phyloP scores from a whole-genome alignment of 192 early-diverging fungal species.

The Paraglomus occultum region DNA sequence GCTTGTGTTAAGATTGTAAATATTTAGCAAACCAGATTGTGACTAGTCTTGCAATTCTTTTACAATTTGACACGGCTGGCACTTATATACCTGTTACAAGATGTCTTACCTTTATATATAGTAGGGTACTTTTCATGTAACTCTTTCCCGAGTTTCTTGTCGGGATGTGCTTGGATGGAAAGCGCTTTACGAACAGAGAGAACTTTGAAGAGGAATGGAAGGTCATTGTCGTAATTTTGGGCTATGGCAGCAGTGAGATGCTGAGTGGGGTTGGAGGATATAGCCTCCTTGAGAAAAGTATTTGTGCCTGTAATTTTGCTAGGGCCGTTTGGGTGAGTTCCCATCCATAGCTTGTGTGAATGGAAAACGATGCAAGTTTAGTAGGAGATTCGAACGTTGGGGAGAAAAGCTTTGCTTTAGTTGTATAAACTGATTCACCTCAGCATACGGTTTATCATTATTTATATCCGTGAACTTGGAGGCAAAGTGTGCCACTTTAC shows the following conservation, averaged over 20 bases:
- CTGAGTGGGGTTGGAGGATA: constrained; percentile 50
- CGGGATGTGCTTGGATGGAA: constrained; percentile 98
- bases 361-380: constrained; percentile 10
- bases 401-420: not conserved
- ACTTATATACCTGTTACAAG: not conserved
- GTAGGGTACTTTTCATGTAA: constrained; percentile 73
- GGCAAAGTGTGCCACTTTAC: constrained; percentile 87
- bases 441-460: constrained; percentile 76
- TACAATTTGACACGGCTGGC: not conserved
- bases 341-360: constrained; percentile 86
- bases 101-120: constrained; percentile 69
- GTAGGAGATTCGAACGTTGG: not conserved
- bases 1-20: too few relatives aligned
- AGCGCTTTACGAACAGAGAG: constrained; percentile 85
- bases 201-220: constrained; percentile 99
- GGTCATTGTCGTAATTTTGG: constrained; percentile 64
- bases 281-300: constrained; percentile 58
- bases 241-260: constrained; percentile 56
- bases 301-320: constrained; percentile 48
- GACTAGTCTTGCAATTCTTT: too few relatives aligned
- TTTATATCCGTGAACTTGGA: constrained; percentile 59
- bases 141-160: constrained; percentile 78
- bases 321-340: constrained; percentile 93
- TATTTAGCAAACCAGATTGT: too few relatives aligned
- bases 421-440: constrained; percentile 49